These are phyloP conservation scores for Eutrema japonicum DNA, from an alignment of 345 rosid species.

Conservation along the genomic window DNA sequence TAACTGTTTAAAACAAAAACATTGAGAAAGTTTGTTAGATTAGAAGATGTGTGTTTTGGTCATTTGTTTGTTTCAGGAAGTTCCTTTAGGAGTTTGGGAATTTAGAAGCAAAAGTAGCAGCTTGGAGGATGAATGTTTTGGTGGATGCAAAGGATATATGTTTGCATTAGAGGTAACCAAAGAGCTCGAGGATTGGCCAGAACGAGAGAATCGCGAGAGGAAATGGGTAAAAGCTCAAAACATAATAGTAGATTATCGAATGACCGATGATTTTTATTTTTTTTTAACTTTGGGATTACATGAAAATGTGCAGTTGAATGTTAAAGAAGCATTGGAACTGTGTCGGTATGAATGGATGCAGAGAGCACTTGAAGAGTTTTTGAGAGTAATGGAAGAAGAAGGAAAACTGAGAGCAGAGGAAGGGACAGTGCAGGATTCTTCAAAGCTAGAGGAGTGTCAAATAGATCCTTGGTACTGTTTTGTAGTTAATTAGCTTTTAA, in stretches of 20 bases:
- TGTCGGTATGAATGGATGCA: slow-evolving; percentile 95
- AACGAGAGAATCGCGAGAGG: slow-evolving; percentile 55
- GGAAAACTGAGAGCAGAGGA: slow-evolving; percentile 34
- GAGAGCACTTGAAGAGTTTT: slow-evolving; percentile 59
- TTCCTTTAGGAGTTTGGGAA: slow-evolving; percentile 63
- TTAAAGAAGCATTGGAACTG: slow-evolving; percentile 58
- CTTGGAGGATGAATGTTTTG: slow-evolving; percentile 35
- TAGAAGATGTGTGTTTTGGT: slow-evolving; percentile 7
- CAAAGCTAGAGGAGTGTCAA: slow-evolving; percentile 34
- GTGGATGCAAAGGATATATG: slow-evolving; percentile 48
- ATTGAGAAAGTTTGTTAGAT: background rate
- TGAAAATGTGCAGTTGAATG: slow-evolving; percentile 50
- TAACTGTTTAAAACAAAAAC: slow-evolving; percentile 2
- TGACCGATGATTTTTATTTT: background rate
- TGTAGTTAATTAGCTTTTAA: slow-evolving; percentile 33
- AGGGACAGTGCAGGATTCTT: slow-evolving; percentile 43
- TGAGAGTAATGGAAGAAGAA: slow-evolving; percentile 45
- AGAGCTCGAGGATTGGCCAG: slow-evolving; percentile 88
- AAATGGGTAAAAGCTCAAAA: slow-evolving; percentile 65
- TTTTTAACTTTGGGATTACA: slow-evolving; percentile 8
- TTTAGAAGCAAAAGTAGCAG: slow-evolving; percentile 50
- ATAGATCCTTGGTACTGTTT: slow-evolving; percentile 41
- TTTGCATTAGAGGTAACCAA: slow-evolving; percentile 62
- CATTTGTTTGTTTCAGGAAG: slow-evolving; percentile 53
- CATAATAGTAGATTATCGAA: background rate